phyloP scores from a whole-genome alignment of 1,139 yeast genomes.

The Nadsonia starkeyi-henricii region DNA sequence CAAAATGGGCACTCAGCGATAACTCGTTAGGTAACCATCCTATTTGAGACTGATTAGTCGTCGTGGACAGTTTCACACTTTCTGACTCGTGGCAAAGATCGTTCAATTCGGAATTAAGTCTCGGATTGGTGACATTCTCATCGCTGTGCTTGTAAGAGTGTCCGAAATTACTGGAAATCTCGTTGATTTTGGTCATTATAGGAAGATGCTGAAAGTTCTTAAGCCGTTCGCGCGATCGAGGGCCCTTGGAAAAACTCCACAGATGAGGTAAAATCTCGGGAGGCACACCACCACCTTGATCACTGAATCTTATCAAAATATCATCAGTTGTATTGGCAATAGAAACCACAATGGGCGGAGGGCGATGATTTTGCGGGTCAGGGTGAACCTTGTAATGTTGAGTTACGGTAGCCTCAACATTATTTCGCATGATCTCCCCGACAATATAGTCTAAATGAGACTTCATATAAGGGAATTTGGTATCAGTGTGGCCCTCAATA shows the following conservation, averaged over 20 bases:
- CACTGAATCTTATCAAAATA: slow-evolving; percentile 67
- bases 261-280: slow-evolving; percentile 43
- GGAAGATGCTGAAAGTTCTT: slow-evolving; percentile 24
- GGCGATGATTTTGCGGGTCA: slow-evolving; percentile 16
- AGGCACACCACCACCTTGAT: slow-evolving; percentile 77
- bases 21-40: neutral
- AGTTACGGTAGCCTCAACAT: slow-evolving; percentile 56
- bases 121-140: neutral
- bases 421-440: slow-evolving; percentile 76
- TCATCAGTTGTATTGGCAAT: slow-evolving; percentile 53
- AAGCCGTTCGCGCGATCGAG: slow-evolving; percentile 18
- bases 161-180: slow-evolving; percentile 10
- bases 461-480: slow-evolving; percentile 67
- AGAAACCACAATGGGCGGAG: slow-evolving; percentile 62
- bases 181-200: slow-evolving; percentile 27
- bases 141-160: neutral
- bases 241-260: slow-evolving; percentile 56
- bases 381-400: slow-evolving; percentile 25
- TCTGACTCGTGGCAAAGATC: neutral
- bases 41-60: neutral
- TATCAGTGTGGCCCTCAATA: slow-evolving; percentile 46
- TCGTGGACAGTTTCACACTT: neutral
- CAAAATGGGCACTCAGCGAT: neutral
- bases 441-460: slow-evolving; percentile 76
- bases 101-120: neutral